phyloP scores from a whole-genome alignment of 1,139 yeast genomes.

The Saccharomyces pastorianus region DNA sequence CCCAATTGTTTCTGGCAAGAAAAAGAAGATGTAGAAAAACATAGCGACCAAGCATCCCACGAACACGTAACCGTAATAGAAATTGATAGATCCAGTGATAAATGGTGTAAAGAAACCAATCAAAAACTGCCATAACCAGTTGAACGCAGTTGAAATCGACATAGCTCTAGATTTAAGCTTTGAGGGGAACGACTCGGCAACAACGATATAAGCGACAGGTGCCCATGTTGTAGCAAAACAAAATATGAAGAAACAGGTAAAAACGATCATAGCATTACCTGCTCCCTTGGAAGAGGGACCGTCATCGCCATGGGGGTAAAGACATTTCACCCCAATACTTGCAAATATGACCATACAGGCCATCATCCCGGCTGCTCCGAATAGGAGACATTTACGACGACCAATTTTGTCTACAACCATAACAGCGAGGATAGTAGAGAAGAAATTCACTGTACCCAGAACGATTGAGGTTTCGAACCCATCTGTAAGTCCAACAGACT shows the following conservation, averaged over 20 bases:
- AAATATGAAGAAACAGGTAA: slow-evolving; percentile 65
- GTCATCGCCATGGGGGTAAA: neutral
- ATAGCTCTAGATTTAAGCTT: slow-evolving; percentile 67
- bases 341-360: neutral
- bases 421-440: neutral
- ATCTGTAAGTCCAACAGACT: neutral
- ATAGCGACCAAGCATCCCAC: slow-evolving; percentile 57
- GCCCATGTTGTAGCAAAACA: slow-evolving; percentile 44
- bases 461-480: neutral
- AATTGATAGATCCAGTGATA: slow-evolving; percentile 39
- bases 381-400: neutral
- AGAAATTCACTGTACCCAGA: neutral
- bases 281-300: neutral
- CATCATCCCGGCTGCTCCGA: neutral
- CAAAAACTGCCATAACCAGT: slow-evolving; percentile 69
- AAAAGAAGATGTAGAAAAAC: slow-evolving; percentile 52
- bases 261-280: slow-evolving; percentile 65
- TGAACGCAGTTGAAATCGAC: slow-evolving; percentile 58
- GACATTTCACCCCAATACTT: neutral
- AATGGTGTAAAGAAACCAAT: slow-evolving; percentile 68
- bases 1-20: slow-evolving; percentile 63
- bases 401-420: neutral
- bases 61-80: slow-evolving; percentile 60
- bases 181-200: slow-evolving; percentile 40
- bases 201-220: slow-evolving; percentile 34